Evolutionary conservation across 345 rosid genomes (phyloP).

Genomic region (Eutrema heterophyllum): DNA sequence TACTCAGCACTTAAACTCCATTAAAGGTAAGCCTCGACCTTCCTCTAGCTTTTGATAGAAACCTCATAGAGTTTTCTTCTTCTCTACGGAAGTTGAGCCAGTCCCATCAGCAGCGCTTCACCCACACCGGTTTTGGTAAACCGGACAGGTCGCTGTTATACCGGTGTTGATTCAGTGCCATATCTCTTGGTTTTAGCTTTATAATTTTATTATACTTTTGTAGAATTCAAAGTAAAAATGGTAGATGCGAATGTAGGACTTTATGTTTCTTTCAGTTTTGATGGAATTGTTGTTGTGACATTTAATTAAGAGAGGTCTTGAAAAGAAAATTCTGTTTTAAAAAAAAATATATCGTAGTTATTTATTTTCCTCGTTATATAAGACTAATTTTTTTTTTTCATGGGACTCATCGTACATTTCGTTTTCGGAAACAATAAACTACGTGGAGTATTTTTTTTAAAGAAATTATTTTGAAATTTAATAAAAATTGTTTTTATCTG

Average conservation of each 20-base stretch:
- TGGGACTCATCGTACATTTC: conserved; percentile 10
- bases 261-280: conserved; percentile 5
- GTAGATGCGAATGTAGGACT: conserved; percentile 8
- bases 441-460: no score
- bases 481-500: no score
- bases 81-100: neutral
- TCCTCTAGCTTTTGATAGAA: conserved; percentile 46
- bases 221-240: conserved; percentile 18
- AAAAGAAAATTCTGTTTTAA: neutral
- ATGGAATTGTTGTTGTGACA: conserved; percentile 10
- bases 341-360: neutral
- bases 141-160: neutral
- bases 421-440: neutral
- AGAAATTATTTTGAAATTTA: no score
- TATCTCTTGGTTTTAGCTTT: conserved; percentile 17
- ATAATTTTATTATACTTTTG: neutral
- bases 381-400: neutral
- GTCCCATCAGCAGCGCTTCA: neutral
- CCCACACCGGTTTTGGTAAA: neutral
- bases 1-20: conserved; percentile 80
- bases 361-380: neutral
- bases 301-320: neutral
- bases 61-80: neutral
- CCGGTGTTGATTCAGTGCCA: conserved; percentile 6
- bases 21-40: conserved; percentile 72